phyloP scores from a whole-genome alignment of 306 rosid species.

The Benincasa hispida region DNA sequence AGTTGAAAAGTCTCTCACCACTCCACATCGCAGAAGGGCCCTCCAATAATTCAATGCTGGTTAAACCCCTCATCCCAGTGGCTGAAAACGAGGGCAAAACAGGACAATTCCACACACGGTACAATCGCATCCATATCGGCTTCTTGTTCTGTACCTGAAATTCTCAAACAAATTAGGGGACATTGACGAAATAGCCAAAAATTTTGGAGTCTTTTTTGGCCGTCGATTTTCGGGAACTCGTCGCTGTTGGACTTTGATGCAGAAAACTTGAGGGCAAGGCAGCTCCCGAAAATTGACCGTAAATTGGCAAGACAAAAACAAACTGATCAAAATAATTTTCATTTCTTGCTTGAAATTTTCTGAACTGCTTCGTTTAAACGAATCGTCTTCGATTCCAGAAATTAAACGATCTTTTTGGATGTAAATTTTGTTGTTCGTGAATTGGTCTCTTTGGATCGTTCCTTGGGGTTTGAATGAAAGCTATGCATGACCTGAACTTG shows the following conservation, averaged over 20 bases:
- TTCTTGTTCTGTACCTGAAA: background rate
- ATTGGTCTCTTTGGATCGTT: background rate
- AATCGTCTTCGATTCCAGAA: background rate
- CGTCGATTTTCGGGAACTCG: background rate
- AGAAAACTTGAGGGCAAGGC: background rate
- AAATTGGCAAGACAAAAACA: background rate
- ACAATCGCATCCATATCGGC: background rate
- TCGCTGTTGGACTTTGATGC: background rate
- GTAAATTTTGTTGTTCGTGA: background rate
- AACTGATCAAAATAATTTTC: background rate
- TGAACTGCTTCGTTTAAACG: background rate
- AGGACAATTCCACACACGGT: background rate
- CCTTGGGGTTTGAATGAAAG: background rate
- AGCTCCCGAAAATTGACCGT: slow-evolving; percentile 6
- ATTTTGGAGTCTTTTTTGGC: background rate
- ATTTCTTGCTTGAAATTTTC: background rate
- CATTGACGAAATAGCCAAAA: background rate
- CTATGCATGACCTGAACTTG: background rate
- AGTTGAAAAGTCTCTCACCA: background rate
- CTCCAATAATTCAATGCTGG: background rate
- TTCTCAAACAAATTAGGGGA: background rate
- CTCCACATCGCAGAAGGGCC: background rate
- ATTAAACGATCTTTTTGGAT: background rate
- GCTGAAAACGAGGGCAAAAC: background rate
- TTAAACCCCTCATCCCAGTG: background rate